phyloP scores from a whole-genome alignment of 2,329 filamentous ascomycete species.

The Apiospora hydei region DNA sequence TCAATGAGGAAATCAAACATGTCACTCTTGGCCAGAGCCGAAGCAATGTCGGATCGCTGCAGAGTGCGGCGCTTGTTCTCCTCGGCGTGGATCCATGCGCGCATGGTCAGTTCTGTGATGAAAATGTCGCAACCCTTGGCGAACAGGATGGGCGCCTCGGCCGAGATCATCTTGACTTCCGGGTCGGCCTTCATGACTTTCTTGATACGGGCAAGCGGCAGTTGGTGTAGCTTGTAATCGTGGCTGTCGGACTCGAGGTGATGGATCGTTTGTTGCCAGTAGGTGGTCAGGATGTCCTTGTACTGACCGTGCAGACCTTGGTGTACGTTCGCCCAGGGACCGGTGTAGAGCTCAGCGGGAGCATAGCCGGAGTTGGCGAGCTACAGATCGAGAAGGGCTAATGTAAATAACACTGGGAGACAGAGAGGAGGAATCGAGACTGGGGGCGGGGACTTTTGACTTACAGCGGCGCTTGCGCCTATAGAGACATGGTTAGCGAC shows the following conservation, averaged over 20 bases:
- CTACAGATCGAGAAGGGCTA: constrained; percentile 54
- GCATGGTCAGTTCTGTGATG: constrained; percentile 98
- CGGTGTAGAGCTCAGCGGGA: constrained; percentile 92
- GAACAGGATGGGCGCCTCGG: constrained; percentile 96
- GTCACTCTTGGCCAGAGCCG: constrained; percentile 93
- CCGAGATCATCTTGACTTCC: constrained; percentile 99
- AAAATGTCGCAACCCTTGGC: constrained; percentile 99
- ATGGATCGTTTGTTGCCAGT: constrained; percentile 98
- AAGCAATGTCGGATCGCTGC: constrained; percentile 95
- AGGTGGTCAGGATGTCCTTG: constrained; percentile 96
- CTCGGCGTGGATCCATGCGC: constrained; percentile 98
- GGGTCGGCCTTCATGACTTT: constrained; percentile 99
- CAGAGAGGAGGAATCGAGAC: constrained; percentile 19
- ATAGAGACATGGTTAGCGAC: constrained; percentile 42
- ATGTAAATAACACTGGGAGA: constrained; percentile 26
- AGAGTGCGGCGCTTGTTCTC: constrained; percentile 97
- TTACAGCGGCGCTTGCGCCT: constrained; percentile 58
- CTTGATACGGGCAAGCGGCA: constrained; percentile 97
- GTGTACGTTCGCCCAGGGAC: constrained; percentile 96
- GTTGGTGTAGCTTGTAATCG: constrained; percentile 97
- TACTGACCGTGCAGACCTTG: constrained; percentile 93
- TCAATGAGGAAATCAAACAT: constrained; percentile 99
- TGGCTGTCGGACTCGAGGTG: constrained; percentile 94
- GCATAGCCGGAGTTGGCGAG: constrained; percentile 87
- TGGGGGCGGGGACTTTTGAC: constrained; percentile 35